Percentiles rank a stretch among this genome's conserved stretches.
These are phyloP conservation scores for Diplodia mutila DNA, from an alignment of 2,329 filamentous ascomycete genomes.

Conservation along the genomic window DNA sequence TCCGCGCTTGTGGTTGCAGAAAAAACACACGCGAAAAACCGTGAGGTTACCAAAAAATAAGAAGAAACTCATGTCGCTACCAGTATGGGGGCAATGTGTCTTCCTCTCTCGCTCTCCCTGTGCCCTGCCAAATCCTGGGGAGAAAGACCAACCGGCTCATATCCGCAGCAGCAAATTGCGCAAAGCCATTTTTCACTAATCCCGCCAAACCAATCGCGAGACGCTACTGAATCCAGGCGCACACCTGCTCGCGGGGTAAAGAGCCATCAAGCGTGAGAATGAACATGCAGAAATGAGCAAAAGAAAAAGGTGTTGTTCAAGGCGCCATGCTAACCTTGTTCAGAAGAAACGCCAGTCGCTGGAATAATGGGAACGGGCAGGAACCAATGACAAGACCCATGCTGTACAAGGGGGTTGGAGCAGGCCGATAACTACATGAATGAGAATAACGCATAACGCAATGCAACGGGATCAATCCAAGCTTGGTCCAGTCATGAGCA, in stretches of 20 bases:
- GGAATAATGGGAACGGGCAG: neutral
- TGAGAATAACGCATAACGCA: neutral
- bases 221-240: conserved; percentile 2
- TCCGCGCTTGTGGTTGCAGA: neutral
- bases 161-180: conserved; percentile 1
- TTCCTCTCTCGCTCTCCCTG: no score
- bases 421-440: conserved; percentile 20
- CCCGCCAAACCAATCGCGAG: neutral
- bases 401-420: conserved; percentile 7
- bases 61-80: neutral
- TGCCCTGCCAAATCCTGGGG: conserved; percentile 11
- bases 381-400: conserved; percentile 12
- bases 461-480: conserved; percentile 21
- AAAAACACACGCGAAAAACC: neutral
- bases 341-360: conserved; percentile 20
- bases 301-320: neutral
- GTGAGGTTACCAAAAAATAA: neutral
- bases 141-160: neutral
- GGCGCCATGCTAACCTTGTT: conserved; percentile 13
- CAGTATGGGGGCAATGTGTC: neutral
- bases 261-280: conserved; percentile 7
- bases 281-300: neutral
- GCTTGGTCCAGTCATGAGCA: conserved; percentile 11
- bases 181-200: conserved; percentile 7
- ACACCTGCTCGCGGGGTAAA: neutral